A percentile compares a stretch with the other conserved stretches of the same genome.
These are phyloP conservation scores for Penicillium odoratum DNA, from an alignment of 495 filamentous ascomycete species.

Conservation along the genomic window DNA sequence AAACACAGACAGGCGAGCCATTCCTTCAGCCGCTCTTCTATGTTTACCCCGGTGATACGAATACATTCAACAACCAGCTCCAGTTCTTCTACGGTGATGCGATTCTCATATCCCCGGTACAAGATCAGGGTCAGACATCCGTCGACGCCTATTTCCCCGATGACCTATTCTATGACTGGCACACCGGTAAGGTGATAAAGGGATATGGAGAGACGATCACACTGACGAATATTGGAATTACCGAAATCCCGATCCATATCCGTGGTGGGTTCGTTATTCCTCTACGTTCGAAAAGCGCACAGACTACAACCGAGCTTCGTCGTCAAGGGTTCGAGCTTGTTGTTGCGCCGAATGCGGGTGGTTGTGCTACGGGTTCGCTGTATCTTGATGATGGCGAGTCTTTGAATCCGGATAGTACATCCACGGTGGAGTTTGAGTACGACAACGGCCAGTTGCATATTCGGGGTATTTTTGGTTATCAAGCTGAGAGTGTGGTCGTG, in stretches of 20 bases:
- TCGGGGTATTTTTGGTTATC: slow-evolving; percentile 54
- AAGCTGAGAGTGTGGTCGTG: slow-evolving; percentile 32
- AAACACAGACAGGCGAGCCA: slow-evolving; percentile 68
- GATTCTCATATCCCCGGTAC: slow-evolving; percentile 74
- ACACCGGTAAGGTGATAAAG: slow-evolving; percentile 56
- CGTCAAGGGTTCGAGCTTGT: slow-evolving; percentile 68
- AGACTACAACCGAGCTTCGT: slow-evolving; percentile 70
- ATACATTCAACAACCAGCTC: slow-evolving; percentile 57
- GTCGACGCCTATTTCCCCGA: slow-evolving; percentile 73
- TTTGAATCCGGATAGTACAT: slow-evolving; percentile 48
- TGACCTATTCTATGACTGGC: slow-evolving; percentile 78
- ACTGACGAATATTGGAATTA: slow-evolving; percentile 55
- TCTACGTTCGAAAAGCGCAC: slow-evolving; percentile 57
- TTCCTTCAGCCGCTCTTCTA: slow-evolving; percentile 70
- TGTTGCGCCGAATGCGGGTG: slow-evolving; percentile 57
- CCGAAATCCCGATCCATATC: slow-evolving; percentile 72
- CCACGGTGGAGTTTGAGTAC: slow-evolving; percentile 56
- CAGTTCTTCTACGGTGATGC: slow-evolving; percentile 77
- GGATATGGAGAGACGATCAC: slow-evolving; percentile 56
- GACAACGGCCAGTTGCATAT: slow-evolving; percentile 47
- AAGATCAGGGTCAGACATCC: slow-evolving; percentile 58
- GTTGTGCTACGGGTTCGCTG: slow-evolving; percentile 50
- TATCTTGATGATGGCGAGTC: slow-evolving; percentile 66
- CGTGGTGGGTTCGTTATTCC: slow-evolving; percentile 71
- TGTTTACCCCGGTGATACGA: slow-evolving; percentile 65